Base-by-base conservation (phyloP, 2,329 filamentous ascomycete species). In the Aspergillus carbonarius region DNA sequence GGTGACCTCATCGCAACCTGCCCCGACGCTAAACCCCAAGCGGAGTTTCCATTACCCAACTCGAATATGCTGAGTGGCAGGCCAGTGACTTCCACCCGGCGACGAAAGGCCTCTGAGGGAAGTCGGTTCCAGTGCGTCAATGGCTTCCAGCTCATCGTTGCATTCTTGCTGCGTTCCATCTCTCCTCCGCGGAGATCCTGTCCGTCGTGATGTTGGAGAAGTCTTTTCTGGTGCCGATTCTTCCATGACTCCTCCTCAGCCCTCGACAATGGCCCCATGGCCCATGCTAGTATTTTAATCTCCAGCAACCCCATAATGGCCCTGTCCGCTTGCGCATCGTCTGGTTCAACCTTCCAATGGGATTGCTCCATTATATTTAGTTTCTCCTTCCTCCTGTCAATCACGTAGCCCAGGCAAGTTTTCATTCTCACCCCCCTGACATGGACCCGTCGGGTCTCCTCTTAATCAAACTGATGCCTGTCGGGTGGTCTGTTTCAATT, bases 21-120 rank as follows among this genome's bases (percentile, higher is more conserved):
- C 17, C 50, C 64, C 63, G 61, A 63, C 67, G 51, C 71, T 73
- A 74, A 66, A 44, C 60, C 65, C 8, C 23, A 66, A 54, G 2
- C 15, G 65, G 67, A 63, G 47, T 74, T 74, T 72, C 64, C 66
- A 63, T 75, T 75, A 75, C 70, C 61, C 66, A 73, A 75, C 63
- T 46, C 62, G 73, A 74, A 70, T 54, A 27, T 52, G 48, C 49
- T 75, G 69, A 73, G 55, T 74, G 73, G 73, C 57, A 66, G 67
- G 30, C 25, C 20, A 37, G 3, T 20, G 17, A 25, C 50, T 42
- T 39, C 15, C 25, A 18, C 47, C 27, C n/a, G 32, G 10, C 18
- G 23, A 13, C 49, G 13, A 50, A 50, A 48, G 44, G 27, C 9
- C 7, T 23, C 44, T 18, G 17, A 9, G 30, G 30, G 9, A 32